Evolutionary conservation across 345 rosid genomes (phyloP).

Genomic region (Acer saccharum): DNA sequence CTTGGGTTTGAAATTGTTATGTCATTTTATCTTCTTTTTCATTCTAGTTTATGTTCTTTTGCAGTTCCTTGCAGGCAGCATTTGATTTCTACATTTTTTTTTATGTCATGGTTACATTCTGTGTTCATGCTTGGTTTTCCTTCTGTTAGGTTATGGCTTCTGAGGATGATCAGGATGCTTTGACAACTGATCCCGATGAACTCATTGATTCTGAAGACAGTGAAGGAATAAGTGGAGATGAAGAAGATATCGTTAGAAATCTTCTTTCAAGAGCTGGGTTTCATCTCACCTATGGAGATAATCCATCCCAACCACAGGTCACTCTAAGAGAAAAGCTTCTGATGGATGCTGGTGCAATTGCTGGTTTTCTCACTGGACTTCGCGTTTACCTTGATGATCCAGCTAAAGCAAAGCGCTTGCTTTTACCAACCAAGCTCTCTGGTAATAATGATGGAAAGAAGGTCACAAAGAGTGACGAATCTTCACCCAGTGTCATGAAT

Average conservation of each 20-base stretch:
- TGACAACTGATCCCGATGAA: conserved; percentile 99
- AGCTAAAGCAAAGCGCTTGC: conserved; percentile 93
- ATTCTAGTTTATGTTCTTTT: neutral
- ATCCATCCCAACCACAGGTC: conserved; percentile 88
- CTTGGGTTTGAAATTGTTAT: conserved; percentile 2
- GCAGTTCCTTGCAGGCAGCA: neutral
- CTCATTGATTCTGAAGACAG: conserved; percentile 97
- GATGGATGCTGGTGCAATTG: conserved; percentile 99
- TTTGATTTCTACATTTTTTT: neutral
- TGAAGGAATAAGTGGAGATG: conserved; percentile 95
- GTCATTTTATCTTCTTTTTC: neutral
- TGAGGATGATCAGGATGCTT: conserved; percentile 97
- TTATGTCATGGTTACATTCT: conserved; percentile 7
- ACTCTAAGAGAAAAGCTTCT: conserved; percentile 88
- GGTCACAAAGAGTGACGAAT: conserved; percentile 63
- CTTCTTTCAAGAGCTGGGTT: conserved; percentile 98
- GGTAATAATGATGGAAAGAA: conserved; percentile 76
- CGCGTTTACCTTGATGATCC: conserved; percentile 99
- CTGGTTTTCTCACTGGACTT: conserved; percentile 95
- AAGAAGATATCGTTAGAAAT: conserved; percentile 95
- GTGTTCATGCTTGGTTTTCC: conserved; percentile 19
- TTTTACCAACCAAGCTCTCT: conserved; percentile 92
- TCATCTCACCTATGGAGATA: conserved; percentile 92
- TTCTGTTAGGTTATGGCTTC: conserved; percentile 84
- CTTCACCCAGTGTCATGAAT: conserved; percentile 98